Percentiles rank a stretch among this genome's conserved stretches.
phyloP scores from a whole-genome alignment of 1,284 basidiomycete genomes.

The Tremellales sp. region DNA sequence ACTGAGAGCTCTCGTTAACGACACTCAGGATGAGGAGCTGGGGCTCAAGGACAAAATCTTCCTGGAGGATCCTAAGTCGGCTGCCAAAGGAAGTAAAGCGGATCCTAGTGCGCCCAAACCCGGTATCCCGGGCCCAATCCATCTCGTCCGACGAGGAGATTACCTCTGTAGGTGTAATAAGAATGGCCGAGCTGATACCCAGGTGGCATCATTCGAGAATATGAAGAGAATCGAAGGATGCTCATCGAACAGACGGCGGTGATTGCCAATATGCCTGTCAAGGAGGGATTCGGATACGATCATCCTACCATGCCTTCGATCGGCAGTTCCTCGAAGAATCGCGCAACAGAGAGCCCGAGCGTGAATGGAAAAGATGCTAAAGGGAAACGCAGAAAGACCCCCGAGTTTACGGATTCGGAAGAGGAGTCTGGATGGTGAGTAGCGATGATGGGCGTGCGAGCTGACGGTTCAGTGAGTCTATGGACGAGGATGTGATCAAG shows the following conservation, averaged over 20 bases:
- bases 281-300: constrained; percentile 44
- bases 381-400: constrained; percentile 80
- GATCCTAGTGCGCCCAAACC: constrained; percentile 37
- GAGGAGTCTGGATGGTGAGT: constrained; percentile 70
- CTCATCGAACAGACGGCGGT: constrained; percentile 51
- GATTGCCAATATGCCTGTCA: constrained; percentile 52
- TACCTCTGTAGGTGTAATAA: constrained; percentile 58
- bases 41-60: constrained; percentile 90
- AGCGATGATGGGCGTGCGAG: constrained; percentile 1
- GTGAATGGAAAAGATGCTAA: constrained; percentile 52
- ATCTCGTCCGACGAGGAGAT: constrained; percentile 93
- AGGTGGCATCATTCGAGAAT: constrained; percentile 75
- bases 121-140: constrained; percentile 86
- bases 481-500: constrained; percentile 94
- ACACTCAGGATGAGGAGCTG: constrained; percentile 77
- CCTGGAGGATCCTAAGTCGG: constrained; percentile 87
- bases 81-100: constrained; percentile 23
- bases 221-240: constrained; percentile 84
- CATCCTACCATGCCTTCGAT: constrained; percentile 27
- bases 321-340: constrained; percentile 11
- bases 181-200: constrained; percentile 5
- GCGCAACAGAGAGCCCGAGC: constrained; percentile 10
- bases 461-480: constrained; percentile 66
- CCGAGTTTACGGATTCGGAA: constrained; percentile 84
- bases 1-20: not conserved